Evolutionary conservation across 2,329 filamentous ascomycete species (phyloP).

Genomic region (Aspergillus sp.): DNA sequence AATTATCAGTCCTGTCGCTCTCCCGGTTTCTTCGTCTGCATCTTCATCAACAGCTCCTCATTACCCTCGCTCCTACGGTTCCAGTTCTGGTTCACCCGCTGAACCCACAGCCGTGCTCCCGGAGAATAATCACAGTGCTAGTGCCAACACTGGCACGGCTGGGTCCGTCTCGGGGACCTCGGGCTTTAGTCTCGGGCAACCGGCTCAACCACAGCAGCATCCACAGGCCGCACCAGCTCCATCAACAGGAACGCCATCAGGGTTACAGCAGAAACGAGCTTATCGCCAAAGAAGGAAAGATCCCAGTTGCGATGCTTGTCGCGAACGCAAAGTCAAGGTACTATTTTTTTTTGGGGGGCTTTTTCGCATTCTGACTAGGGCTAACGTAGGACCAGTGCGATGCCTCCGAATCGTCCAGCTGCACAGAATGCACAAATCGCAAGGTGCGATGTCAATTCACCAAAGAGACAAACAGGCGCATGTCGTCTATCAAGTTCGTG

Average conservation of each 20-base stretch:
- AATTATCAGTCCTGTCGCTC: not conserved
- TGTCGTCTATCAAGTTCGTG: slow-evolving; percentile 90
- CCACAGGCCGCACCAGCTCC: not conserved
- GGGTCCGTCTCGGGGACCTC: slow-evolving; percentile 34
- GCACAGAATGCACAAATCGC: slow-evolving; percentile 92
- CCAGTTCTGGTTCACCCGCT: slow-evolving; percentile 33
- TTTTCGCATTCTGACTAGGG: slow-evolving; percentile 1
- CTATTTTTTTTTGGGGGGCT: not conserved
- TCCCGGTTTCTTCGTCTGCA: slow-evolving; percentile 31
- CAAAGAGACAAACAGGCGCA: slow-evolving; percentile 94
- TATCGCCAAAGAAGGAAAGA: slow-evolving; percentile 94
- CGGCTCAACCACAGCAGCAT: slow-evolving; percentile 54
- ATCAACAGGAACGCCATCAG: not conserved
- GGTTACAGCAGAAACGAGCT: slow-evolving; percentile 71
- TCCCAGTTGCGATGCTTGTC: slow-evolving; percentile 93
- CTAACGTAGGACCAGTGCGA: slow-evolving; percentile 57
- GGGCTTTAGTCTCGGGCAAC: slow-evolving; percentile 30
- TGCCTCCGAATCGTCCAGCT: slow-evolving; percentile 91
- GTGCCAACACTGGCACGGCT: slow-evolving; percentile 19
- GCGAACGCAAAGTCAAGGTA: slow-evolving; percentile 69
- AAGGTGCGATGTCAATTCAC: slow-evolving; percentile 98
- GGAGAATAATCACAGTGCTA: slow-evolving; percentile 17
- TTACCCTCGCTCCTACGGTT: slow-evolving; percentile 35
- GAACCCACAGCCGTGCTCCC: slow-evolving; percentile 29
- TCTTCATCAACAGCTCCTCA: slow-evolving; percentile 20